Conservation (phyloP, 257 asterid species). For the Echium plantagineum region DNA sequence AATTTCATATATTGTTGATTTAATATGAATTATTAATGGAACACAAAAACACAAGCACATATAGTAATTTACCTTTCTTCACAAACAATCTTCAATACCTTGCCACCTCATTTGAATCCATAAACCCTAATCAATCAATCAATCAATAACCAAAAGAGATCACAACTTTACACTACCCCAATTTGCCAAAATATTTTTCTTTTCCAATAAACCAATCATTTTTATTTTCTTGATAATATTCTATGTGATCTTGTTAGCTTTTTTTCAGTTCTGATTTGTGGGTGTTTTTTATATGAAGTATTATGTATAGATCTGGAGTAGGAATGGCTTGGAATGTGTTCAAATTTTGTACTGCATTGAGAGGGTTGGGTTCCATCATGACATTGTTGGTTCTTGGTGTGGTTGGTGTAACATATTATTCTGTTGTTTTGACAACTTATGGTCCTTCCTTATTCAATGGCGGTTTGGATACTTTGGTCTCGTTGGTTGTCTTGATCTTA, state of each 20-base stretch:
- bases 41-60: no score
- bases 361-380: conserved; percentile 97
- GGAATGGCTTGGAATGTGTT: conserved; percentile 99
- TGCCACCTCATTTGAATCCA: no score
- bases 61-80: no score
- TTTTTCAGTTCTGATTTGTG: conserved; percentile 45
- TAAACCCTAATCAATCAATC: no score
- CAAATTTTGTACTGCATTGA: conserved; percentile 87
- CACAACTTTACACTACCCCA: no score
- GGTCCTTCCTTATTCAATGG: conserved; percentile 71
- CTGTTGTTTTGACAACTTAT: conserved; percentile 72
- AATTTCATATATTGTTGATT: no score
- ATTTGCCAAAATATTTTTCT: no score
- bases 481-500: conserved; percentile 49
- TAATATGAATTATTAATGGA: no score
- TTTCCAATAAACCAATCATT: no score
- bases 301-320: conserved; percentile 95
- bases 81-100: no score
- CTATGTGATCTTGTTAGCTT: conserved; percentile 70
- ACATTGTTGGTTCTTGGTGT: conserved; percentile 39
- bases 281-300: conserved; percentile 31
- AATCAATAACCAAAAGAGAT: no score
- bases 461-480: conserved; percentile 51
- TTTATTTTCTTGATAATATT: not conserved
- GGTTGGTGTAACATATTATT: conserved; percentile 87